Evolutionary conservation across 108 stramenopile genomes (phyloP).

Genomic region (Fragilariopsis cylindrus): DNA sequence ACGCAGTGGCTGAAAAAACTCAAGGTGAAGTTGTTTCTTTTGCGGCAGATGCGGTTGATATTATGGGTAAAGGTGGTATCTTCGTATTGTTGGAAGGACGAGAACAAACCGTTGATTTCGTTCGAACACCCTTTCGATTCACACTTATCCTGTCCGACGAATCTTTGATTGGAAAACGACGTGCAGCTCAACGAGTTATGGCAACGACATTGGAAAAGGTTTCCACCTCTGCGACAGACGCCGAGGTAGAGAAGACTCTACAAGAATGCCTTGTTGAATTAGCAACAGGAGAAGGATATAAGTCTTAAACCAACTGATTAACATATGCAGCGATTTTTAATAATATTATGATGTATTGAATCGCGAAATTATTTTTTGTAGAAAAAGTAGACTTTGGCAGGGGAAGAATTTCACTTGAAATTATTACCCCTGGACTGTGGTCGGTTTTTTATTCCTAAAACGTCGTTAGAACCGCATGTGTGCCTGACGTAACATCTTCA

Average conservation of each 20-base stretch:
- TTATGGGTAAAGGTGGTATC: constrained; percentile 68
- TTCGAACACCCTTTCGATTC: constrained; percentile 76
- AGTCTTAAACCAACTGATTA: too few species aligned
- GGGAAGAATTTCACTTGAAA: too few species aligned
- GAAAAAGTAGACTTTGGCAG: too few species aligned
- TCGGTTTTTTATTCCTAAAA: too few species aligned
- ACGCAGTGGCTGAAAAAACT: constrained; percentile 81
- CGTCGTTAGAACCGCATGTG: background rate
- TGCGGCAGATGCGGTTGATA: constrained; percentile 66
- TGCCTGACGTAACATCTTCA: background rate
- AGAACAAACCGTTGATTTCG: constrained; percentile 88
- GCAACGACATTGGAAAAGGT: constrained; percentile 59
- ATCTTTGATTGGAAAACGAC: constrained; percentile 79
- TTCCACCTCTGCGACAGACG: constrained; percentile 42
- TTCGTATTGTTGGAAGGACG: constrained; percentile 84
- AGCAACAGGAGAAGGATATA: constrained; percentile 38
- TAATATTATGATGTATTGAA: too few species aligned
- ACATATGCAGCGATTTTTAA: too few species aligned
- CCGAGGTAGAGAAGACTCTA: constrained; percentile 45
- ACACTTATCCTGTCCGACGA: constrained; percentile 68
- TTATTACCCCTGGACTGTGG: too few species aligned
- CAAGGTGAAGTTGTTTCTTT: constrained; percentile 88
- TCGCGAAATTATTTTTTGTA: too few species aligned
- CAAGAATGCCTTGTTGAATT: constrained; percentile 44
- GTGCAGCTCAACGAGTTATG: constrained; percentile 86